Evolutionary conservation across 768 basidiomycete genomes (phyloP).

Genomic region (Hypholoma fasciculare): DNA sequence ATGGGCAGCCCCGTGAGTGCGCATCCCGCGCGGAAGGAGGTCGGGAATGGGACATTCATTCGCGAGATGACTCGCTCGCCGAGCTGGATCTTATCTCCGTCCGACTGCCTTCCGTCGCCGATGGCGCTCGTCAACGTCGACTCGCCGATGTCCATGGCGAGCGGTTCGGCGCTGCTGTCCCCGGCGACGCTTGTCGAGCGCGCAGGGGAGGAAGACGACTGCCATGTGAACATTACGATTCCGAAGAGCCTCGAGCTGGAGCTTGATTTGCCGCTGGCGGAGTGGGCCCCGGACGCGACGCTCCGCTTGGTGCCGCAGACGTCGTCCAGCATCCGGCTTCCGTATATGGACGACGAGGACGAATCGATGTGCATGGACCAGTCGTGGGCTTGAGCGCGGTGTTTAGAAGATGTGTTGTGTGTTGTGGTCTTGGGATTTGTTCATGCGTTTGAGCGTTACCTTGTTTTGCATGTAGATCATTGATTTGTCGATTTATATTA

Average conservation of each 20-base stretch:
- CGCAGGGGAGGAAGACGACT: slow-evolving; percentile 8
- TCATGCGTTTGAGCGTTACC: too few species aligned
- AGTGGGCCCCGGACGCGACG: slow-evolving; percentile 21
- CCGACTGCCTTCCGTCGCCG: slow-evolving; percentile 25
- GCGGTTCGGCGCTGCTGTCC: slow-evolving; percentile 19
- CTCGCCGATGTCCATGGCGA: slow-evolving; percentile 1
- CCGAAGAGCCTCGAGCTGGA: slow-evolving; percentile 20
- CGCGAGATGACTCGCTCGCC: slow-evolving; percentile 27
- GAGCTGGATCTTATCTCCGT: slow-evolving; percentile 26
- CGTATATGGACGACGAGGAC: slow-evolving; percentile 8
- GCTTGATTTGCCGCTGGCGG: slow-evolving; percentile 9
- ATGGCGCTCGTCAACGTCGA: slow-evolving; percentile 20
- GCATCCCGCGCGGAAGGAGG: slow-evolving; percentile 9
- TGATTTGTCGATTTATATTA: too few species aligned
- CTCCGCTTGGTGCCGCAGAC: slow-evolving; percentile 21
- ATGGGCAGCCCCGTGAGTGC: neutral
- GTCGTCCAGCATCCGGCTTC: neutral
- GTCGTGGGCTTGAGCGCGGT: neutral
- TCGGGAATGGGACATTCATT: slow-evolving; percentile 22
- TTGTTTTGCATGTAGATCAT: too few species aligned
- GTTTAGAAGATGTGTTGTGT: too few species aligned
- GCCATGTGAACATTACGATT: slow-evolving; percentile 21
- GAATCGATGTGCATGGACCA: slow-evolving; percentile 4
- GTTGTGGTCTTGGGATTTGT: too few species aligned
- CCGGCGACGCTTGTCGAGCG: slow-evolving; percentile 23